Percentiles rank a stretch among this genome's conserved stretches.
Conservation (phyloP, 306 rosid species). For the Castanea mollissima region DNA sequence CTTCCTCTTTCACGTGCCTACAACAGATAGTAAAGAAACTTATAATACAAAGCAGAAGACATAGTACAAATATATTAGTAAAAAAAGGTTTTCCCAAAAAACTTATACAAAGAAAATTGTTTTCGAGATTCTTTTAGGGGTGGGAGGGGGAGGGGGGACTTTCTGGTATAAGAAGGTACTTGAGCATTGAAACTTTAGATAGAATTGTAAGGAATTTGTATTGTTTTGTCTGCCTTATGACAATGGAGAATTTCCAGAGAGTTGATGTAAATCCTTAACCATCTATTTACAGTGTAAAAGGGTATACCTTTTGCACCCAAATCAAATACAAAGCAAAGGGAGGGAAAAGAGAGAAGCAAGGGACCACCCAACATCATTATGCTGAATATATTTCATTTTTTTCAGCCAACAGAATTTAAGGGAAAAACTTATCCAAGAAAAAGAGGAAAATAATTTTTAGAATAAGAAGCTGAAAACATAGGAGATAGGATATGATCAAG, state of each 20-base stretch:
- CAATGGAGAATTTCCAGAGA: neutral
- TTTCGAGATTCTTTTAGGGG: neutral
- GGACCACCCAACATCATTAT: too few relatives aligned
- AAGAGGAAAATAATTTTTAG: neutral
- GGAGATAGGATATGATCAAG: too few relatives aligned
- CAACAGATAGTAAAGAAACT: constrained; percentile 6
- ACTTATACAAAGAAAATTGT: neutral
- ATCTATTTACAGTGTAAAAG: neutral
- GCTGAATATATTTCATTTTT: too few relatives aligned
- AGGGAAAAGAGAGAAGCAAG: neutral
- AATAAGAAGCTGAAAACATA: too few relatives aligned
- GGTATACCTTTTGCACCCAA: neutral
- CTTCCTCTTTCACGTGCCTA: constrained; percentile 37
- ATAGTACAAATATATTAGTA: neutral
- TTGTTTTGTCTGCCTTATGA: too few relatives aligned
- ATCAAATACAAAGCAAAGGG: neutral
- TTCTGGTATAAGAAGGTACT: neutral
- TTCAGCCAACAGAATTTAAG: neutral
- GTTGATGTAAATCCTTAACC: neutral
- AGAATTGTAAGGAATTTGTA: neutral
- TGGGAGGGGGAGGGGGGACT: neutral
- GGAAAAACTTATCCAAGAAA: neutral
- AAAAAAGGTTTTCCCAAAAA: neutral
- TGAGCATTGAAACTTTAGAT: neutral
- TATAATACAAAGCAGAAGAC: neutral